phyloP scores from a whole-genome alignment of 441 rosid genomes.

The Capsella rubella region DNA sequence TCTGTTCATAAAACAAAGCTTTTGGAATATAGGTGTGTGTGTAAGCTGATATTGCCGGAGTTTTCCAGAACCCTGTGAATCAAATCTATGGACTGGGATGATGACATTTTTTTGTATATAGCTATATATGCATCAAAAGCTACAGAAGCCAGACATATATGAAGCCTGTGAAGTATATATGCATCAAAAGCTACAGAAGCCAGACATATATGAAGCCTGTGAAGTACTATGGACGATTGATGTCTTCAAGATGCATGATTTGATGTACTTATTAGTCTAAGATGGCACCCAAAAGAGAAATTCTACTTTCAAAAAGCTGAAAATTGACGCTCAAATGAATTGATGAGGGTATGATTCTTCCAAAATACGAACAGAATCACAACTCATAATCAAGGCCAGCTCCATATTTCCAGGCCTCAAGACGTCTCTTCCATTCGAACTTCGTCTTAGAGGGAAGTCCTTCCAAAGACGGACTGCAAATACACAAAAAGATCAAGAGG shows the following conservation, averaged over 20 bases:
- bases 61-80: constrained; percentile 59
- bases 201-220: background rate
- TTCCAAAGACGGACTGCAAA: constrained; percentile 59
- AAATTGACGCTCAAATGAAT: background rate
- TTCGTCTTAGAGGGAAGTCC: constrained; percentile 57
- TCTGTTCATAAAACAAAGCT: constrained; percentile 9
- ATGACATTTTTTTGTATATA: background rate
- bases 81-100: constrained; percentile 28
- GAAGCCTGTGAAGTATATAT: constrained; percentile 3
- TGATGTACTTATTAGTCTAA: background rate
- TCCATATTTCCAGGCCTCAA: constrained; percentile 96
- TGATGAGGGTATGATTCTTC: constrained; percentile 1
- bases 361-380: constrained; percentile 42
- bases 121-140: background rate
- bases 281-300: constrained; percentile 3
- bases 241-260: background rate
- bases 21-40: background rate
- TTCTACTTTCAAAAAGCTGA: background rate
- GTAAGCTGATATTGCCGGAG: constrained; percentile 54
- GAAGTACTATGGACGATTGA: background rate
- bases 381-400: constrained; percentile 87
- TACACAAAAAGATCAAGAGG: constrained; percentile 17
- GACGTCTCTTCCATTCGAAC: constrained; percentile 73
- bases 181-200: constrained; percentile 7
- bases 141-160: background rate